Conservation (phyloP, 2,329 filamentous ascomycete genomes). For the Iodosphaeria phyllophila region DNA sequence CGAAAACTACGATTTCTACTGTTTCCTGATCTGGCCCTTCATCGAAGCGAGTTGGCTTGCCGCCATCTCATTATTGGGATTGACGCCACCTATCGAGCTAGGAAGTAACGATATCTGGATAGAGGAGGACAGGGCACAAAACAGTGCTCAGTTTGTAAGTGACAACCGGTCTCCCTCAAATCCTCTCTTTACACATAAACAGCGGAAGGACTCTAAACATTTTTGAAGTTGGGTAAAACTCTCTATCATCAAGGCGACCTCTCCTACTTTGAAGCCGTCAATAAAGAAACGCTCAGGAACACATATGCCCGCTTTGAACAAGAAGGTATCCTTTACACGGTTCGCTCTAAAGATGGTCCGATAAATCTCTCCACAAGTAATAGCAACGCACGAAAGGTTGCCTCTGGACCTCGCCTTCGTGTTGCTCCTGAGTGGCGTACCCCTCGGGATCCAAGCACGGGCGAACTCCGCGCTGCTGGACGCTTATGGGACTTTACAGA, state of each 20-base stretch:
- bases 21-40: slow-evolving; percentile 96
- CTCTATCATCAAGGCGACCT: slow-evolving; percentile 95
- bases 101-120: slow-evolving; percentile 55
- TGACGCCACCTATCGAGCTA: slow-evolving; percentile 49
- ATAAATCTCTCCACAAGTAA: no score
- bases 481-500: slow-evolving; percentile 85
- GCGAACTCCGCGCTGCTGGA: slow-evolving; percentile 47
- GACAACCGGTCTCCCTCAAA: neutral
- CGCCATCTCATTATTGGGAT: slow-evolving; percentile 69
- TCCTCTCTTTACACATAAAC: neutral
- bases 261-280: slow-evolving; percentile 94
- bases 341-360: slow-evolving; percentile 47
- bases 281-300: slow-evolving; percentile 94
- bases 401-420: slow-evolving; percentile 42
- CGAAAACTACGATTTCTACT: slow-evolving; percentile 98
- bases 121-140: slow-evolving; percentile 57
- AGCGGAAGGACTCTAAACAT: neutral
- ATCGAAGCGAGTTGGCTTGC: slow-evolving; percentile 90
- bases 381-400: no score
- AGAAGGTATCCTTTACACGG: slow-evolving; percentile 67
- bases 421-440: slow-evolving; percentile 63
- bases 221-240: slow-evolving; percentile 65
- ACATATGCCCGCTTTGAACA: slow-evolving; percentile 76
- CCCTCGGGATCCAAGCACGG: slow-evolving; percentile 39
- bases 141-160: slow-evolving; percentile 60